Conservation (phyloP, 2,329 filamentous ascomycete species). For the Hortaea werneckii region DNA sequence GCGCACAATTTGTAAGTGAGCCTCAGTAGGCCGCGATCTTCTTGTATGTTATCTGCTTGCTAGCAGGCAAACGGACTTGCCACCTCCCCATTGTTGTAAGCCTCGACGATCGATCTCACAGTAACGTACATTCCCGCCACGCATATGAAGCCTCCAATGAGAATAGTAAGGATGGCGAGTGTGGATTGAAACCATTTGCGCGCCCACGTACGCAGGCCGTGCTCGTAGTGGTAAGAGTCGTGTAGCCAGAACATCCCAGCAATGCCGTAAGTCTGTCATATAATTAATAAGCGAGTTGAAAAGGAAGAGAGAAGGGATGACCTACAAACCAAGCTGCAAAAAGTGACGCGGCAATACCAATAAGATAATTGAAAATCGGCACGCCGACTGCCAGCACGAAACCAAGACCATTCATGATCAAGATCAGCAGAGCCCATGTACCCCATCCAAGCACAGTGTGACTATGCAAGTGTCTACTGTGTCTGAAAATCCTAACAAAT, state of each 20-base stretch:
- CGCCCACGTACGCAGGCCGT: slow-evolving; percentile 19
- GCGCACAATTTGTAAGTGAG: too few relatives aligned
- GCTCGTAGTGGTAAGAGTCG: slow-evolving; percentile 36
- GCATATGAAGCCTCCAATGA: slow-evolving; percentile 38
- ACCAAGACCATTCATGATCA: slow-evolving; percentile 38
- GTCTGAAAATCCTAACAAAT: slow-evolving; percentile 41
- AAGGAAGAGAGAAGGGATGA: background rate
- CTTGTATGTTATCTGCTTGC: background rate
- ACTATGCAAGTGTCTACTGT: slow-evolving; percentile 37
- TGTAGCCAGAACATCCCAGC: slow-evolving; percentile 45
- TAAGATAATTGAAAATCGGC: slow-evolving; percentile 45
- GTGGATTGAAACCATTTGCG: slow-evolving; percentile 24
- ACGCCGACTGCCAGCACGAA: slow-evolving; percentile 39
- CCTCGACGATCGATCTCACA: slow-evolving; percentile 29
- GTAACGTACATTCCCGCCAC: slow-evolving; percentile 39
- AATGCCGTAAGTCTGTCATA: slow-evolving; percentile 25
- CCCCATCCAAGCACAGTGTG: slow-evolving; percentile 40
- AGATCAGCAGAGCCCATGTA: slow-evolving; percentile 37
- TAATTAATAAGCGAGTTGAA: background rate
- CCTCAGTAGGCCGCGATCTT: too few relatives aligned
- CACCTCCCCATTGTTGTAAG: slow-evolving; percentile 21
- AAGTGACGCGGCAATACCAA: slow-evolving; percentile 40
- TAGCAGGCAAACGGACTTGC: slow-evolving; percentile 23
- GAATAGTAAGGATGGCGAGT: slow-evolving; percentile 33
- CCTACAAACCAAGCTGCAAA: slow-evolving; percentile 44